A percentile compares a stretch with the other conserved stretches of the same genome.
Evolutionary conservation across 1,284 basidiomycete genomes (phyloP).

Genomic region (Rhodotorula glutinis): DNA sequence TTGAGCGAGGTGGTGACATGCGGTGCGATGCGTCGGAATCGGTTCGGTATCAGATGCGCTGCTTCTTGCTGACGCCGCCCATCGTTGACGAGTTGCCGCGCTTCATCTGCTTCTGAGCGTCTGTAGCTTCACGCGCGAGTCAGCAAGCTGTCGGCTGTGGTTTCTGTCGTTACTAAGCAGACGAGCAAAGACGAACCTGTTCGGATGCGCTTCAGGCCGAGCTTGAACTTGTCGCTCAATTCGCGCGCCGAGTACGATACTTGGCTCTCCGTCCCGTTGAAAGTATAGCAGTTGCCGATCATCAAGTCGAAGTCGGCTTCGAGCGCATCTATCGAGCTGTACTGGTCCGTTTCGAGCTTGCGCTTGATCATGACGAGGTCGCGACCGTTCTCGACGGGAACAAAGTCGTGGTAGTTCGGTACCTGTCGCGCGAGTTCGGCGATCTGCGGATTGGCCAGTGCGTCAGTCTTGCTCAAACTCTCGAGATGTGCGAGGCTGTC

Average conservation of each 20-base stretch:
- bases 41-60: slow-evolving; percentile 8
- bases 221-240: slow-evolving; percentile 48
- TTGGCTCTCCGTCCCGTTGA: slow-evolving; percentile 76
- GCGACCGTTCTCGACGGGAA: slow-evolving; percentile 77
- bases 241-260: slow-evolving; percentile 56
- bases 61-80: slow-evolving; percentile 25
- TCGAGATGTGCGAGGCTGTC: background rate
- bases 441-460: too few species aligned
- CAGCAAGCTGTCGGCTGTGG: background rate
- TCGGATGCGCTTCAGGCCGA: slow-evolving; percentile 35
- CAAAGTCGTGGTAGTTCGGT: slow-evolving; percentile 76
- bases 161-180: too few species aligned
- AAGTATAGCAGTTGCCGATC: slow-evolving; percentile 76
- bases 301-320: slow-evolving; percentile 80
- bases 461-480: too few species aligned
- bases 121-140: background rate
- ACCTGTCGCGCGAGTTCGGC: slow-evolving; percentile 61
- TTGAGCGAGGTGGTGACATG: background rate
- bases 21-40: background rate
- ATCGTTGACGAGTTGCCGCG: slow-evolving; percentile 16
- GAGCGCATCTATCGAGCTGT: slow-evolving; percentile 70
- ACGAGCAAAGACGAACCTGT: slow-evolving; percentile 4
- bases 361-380: slow-evolving; percentile 78
- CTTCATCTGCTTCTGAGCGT: slow-evolving; percentile 20
- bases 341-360: slow-evolving; percentile 78